Base-by-base conservation (phyloP, 257 asterid genomes). In the Nicotiana attenuata region DNA sequence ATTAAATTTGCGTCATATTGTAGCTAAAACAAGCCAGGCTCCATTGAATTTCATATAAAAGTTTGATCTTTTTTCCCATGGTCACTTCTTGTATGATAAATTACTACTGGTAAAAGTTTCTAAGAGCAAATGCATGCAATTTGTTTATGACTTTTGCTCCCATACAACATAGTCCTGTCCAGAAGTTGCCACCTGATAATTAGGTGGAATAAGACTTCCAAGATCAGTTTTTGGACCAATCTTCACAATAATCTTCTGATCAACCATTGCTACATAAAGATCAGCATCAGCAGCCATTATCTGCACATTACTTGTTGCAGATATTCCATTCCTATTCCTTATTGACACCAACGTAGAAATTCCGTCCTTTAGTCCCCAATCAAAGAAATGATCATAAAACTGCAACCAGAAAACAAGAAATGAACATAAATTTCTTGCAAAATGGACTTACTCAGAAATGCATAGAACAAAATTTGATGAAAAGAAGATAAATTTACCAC, bases 321-420 rank as follows among this genome's bases (percentile, higher is more conserved):
- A 75, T 29, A 95, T 90, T 65, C 91, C 91, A 82, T 89, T 95
- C 86, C 90, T 90, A 3, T 45, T 67, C 84, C 99, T 87, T 50
- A 90, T 83, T 5, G 83, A 86, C 13, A 77, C 82, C 81, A 93
- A 22, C 24, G 88, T 85, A 0, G 93, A 29, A 26, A 95, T 93
- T 35, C 86, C 93, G 9, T 85, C 96, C 89, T 91, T 90, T 61
- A 85, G 66, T 0, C 95, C 94, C 97, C 97, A 92, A 50, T 93
- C 93, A 47, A 93, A 87, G 80, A 89, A 85, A 83, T 95, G 98
- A 64, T 92, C 98, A 73, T 95, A 93, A 55, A 93, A 95, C 97
- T 94, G 90, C 90, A 83, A 14, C 5, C 19, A 14, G 14, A 41
- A 1, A 69, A 78, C 38, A 75, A 22, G 50, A 65, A 33, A 15